Conservation (phyloP, 176 grass and related monocot genomes). For the Musa troglodytarum region DNA sequence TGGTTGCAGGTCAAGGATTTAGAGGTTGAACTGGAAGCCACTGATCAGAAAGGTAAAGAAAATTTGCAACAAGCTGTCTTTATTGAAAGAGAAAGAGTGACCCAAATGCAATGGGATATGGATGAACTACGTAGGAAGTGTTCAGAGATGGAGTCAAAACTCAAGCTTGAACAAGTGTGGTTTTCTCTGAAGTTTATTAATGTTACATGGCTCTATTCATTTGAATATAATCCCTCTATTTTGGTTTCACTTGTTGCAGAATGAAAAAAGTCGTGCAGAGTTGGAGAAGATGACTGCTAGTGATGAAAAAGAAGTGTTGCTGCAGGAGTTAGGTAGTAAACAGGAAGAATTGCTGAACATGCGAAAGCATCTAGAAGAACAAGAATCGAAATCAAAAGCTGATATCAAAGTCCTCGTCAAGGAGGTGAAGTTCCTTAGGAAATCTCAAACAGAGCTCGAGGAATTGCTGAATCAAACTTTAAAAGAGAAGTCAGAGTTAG, state of each 20-base stretch:
- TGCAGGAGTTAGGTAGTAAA: slow-evolving; percentile 61
- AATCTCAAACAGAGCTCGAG: slow-evolving; percentile 77
- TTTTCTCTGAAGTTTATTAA: slow-evolving; percentile 3
- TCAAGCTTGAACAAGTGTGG: slow-evolving; percentile 58
- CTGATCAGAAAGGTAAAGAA: slow-evolving; percentile 79
- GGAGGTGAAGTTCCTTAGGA: slow-evolving; percentile 89
- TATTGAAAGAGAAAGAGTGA: slow-evolving; percentile 86
- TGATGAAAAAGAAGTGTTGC: slow-evolving; percentile 57
- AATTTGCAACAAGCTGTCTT: slow-evolving; percentile 75
- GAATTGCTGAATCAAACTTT: slow-evolving; percentile 51
- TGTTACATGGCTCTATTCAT: not conserved
- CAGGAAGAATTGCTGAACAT: slow-evolving; percentile 57
- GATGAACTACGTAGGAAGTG: slow-evolving; percentile 85
- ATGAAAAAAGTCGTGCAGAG: slow-evolving; percentile 59
- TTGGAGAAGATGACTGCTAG: slow-evolving; percentile 50
- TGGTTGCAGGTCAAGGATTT: slow-evolving; percentile 89
- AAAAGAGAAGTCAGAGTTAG: slow-evolving; percentile 81
- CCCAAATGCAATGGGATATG: slow-evolving; percentile 97
- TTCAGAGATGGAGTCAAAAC: slow-evolving; percentile 75
- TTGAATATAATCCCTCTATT: slow-evolving; percentile 4
- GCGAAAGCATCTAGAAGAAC: slow-evolving; percentile 55
- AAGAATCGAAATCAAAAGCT: slow-evolving; percentile 81
- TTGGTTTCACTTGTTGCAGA: slow-evolving; percentile 33
- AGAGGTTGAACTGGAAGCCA: slow-evolving; percentile 89
- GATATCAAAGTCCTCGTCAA: slow-evolving; percentile 93